Percentiles rank a stretch among this genome's conserved stretches.
Evolutionary conservation across 345 rosid genomes (phyloP).

Genomic region (Gynandropsis gynandra): DNA sequence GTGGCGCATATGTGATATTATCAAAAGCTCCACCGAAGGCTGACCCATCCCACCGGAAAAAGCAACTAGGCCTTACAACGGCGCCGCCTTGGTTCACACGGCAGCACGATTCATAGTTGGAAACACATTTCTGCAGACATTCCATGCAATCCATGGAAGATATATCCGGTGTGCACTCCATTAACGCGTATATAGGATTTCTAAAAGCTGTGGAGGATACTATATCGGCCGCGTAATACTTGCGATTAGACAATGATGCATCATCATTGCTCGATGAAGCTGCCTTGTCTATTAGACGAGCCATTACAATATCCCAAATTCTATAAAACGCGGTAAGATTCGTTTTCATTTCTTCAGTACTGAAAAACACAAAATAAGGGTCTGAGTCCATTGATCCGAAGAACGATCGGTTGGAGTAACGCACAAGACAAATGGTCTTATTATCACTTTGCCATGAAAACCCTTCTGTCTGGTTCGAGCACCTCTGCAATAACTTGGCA

Average conservation of each 20-base stretch:
- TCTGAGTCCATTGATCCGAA: not conserved
- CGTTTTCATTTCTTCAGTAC: not conserved
- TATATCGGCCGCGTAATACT: not conserved
- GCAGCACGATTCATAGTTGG: conserved; percentile 9
- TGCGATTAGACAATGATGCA: conserved; percentile 3
- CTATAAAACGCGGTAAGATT: not conserved
- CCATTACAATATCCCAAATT: conserved; percentile 10
- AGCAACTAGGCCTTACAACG: conserved; percentile 17
- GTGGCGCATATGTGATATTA: not conserved
- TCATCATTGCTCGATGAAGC: conserved; percentile 14
- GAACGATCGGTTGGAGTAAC: conserved; percentile 34
- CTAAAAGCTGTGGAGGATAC: not conserved
- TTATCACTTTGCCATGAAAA: conserved; percentile 10
- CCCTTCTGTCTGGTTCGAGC: conserved; percentile 29
- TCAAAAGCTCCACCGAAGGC: conserved; percentile 8
- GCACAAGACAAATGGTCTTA: conserved; percentile 26
- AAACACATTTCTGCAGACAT: conserved; percentile 10
- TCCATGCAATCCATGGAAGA: conserved; percentile 19
- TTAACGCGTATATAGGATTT: conserved; percentile 16
- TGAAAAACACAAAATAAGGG: rapidly evolving
- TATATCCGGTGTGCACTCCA: conserved; percentile 34
- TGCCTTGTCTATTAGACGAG: not conserved
- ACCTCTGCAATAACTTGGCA: not conserved
- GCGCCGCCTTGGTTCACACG: not conserved
- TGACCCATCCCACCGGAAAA: conserved; percentile 21